Base-by-base conservation (phyloP, 495 filamentous ascomycete genomes). In the Parathielavia hyrcaniae region DNA sequence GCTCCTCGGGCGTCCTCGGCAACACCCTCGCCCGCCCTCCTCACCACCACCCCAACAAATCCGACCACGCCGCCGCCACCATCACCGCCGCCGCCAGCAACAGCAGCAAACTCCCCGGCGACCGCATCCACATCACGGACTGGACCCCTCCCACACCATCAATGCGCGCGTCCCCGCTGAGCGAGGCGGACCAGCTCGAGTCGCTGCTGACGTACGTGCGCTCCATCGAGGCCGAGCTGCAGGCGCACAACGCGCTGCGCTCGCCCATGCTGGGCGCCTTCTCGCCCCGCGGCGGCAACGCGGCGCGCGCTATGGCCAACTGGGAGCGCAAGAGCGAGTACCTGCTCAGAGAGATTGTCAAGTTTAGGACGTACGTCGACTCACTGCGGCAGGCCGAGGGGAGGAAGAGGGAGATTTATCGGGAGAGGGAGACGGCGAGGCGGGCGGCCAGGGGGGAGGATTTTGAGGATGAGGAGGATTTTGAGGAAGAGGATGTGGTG, bases 301-400 rank as follows among this genome's bases (percentile, higher is more conserved):
- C 83, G 22, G 72, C 73, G 48, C 91, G 88, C 71, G 89, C 92
- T 2, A 80, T 96, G 86, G 77, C 85, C 5, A 99, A 99, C 69
- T 99, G 95, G 95, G 91, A 99, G 75, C 82, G 86, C 55, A 97
- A 97, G 73, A 92, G 88, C 39, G 85, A 86, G 34, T 95, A 97
- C 69, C 73, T 99, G 41, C 75, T 97, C 20, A 79, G 86, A n/a
- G 93, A 99, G 73, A 97, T 92, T 67, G 88, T 96, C 63, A 99
- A 97, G 67, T 97, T 95, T 71, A 77, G 85, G 49, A 97, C 91
- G 0, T 99, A 97, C 60, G 90, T 96, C 59, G 95, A 97, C 66
- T 83, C 81, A 34, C 73, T 99, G 34, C 68, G 71, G 52, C 69
- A 70, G 14, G 78, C 78, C 8, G 74, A 71, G 47, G 56, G 35